Percentiles rank a stretch among this genome's conserved stretches.
Conservation (phyloP, 371 early-diverging fungal genomes). For the Coemansia sp. region DNA sequence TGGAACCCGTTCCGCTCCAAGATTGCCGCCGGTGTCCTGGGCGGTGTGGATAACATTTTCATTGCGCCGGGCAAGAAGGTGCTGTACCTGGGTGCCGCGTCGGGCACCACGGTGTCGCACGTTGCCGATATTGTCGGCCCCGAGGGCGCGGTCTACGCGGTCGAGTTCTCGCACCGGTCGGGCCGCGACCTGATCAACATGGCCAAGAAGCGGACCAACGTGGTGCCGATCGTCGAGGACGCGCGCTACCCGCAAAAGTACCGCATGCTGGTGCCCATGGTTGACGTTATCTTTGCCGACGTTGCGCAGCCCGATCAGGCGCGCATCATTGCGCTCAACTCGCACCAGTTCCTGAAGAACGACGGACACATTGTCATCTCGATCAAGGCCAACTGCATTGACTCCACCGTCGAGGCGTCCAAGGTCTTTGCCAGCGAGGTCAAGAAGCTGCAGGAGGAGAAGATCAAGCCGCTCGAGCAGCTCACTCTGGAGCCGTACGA, state of each 20-base stretch:
- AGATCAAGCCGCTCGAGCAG: slow-evolving; percentile 99
- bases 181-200: slow-evolving; percentile 99
- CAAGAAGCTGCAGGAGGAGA: slow-evolving; percentile 97
- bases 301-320: slow-evolving; percentile 99
- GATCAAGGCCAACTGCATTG: slow-evolving; percentile 99
- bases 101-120: slow-evolving; percentile 99
- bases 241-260: slow-evolving; percentile 99
- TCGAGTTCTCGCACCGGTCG: slow-evolving; percentile 99
- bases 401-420: slow-evolving; percentile 98
- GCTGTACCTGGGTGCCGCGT: slow-evolving; percentile 98
- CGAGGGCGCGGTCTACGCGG: slow-evolving; percentile 98
- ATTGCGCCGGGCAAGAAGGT: slow-evolving; percentile 99
- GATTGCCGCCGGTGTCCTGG: slow-evolving; percentile 99
- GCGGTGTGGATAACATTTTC: slow-evolving; percentile 97
- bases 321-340: slow-evolving; percentile 99
- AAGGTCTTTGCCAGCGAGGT: slow-evolving; percentile 99
- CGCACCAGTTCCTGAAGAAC: slow-evolving; percentile 99
- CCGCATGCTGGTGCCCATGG: slow-evolving; percentile 99
- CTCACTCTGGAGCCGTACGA: slow-evolving; percentile 99
- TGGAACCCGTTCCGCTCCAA: slow-evolving; percentile 99
- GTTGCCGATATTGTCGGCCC: slow-evolving; percentile 99
- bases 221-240: slow-evolving; percentile 99
- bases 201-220: slow-evolving; percentile 99
- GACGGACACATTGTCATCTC: slow-evolving; percentile 98
- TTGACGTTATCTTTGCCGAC: slow-evolving; percentile 99